Conservation (phyloP, 2,329 filamentous ascomycete genomes). For the Arthrobotrys entomopaga region DNA sequence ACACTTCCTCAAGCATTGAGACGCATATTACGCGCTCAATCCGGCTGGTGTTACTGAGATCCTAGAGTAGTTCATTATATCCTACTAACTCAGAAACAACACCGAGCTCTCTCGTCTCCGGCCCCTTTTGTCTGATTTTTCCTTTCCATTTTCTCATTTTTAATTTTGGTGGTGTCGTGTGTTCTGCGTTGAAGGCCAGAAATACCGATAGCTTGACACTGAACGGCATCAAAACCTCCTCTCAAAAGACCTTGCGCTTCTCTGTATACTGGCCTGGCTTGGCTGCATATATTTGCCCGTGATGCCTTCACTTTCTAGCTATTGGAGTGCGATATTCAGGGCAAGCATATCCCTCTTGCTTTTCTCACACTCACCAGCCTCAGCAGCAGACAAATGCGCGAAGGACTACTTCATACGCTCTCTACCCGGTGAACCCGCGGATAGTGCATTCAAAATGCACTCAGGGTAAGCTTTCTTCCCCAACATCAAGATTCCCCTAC, state of each 20-base stretch:
- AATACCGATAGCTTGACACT: constrained; percentile 30
- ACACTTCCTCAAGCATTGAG: no score
- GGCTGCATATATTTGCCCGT: constrained; percentile 5
- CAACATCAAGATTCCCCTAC: no score
- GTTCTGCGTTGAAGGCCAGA: constrained; percentile 30
- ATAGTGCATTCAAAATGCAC: constrained; percentile 91
- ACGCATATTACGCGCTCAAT: no score
- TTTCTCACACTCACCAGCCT: constrained; percentile 59
- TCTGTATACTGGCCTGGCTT: neutral
- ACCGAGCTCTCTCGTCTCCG: neutral
- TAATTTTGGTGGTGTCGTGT: constrained; percentile 22
- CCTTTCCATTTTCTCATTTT: constrained; percentile 1
- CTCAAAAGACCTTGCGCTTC: constrained; percentile 6
- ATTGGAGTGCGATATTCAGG: constrained; percentile 26
- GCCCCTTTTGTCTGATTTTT: neutral
- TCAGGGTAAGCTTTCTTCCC: constrained; percentile 76
- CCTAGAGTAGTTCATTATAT: no score
- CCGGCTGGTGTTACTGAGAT: no score
- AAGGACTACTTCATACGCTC: constrained; percentile 90
- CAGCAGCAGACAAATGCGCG: constrained; percentile 69
- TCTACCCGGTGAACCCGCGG: constrained; percentile 83
- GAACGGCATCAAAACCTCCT: neutral
- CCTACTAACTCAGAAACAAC: no score
- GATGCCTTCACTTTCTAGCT: constrained; percentile 35
- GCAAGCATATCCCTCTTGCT: constrained; percentile 27